phyloP scores from a whole-genome alignment of 1,139 yeast species.

The Yarrowia galli region DNA sequence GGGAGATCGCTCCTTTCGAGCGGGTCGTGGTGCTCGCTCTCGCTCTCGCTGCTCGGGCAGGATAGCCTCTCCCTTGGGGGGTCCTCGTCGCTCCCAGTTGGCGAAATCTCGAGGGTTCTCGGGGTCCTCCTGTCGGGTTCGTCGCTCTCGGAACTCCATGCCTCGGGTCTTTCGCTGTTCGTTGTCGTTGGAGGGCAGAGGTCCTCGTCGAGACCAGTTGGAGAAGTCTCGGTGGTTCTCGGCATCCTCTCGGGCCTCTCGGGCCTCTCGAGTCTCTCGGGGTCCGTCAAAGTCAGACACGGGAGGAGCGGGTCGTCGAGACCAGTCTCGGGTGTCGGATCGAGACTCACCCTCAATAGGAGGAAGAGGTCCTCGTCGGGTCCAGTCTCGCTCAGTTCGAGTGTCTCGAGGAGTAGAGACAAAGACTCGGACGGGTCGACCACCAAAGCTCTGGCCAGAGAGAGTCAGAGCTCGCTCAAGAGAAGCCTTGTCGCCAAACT shows the following conservation, averaged over 20 bases:
- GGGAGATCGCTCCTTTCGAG: slow-evolving; percentile 39
- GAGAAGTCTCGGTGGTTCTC: slow-evolving; percentile 47
- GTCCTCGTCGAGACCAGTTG: slow-evolving; percentile 58
- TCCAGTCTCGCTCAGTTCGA: slow-evolving; percentile 49
- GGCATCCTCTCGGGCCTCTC: slow-evolving; percentile 54
- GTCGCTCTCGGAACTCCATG: slow-evolving; percentile 38
- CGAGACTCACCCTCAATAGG: slow-evolving; percentile 43
- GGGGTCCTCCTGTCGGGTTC: slow-evolving; percentile 41
- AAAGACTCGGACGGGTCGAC: slow-evolving; percentile 71
- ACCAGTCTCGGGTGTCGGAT: slow-evolving; percentile 37
- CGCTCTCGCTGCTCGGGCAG: slow-evolving; percentile 39
- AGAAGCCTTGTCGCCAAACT: slow-evolving; percentile 77
- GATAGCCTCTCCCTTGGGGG: slow-evolving; percentile 44
- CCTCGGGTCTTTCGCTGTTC: slow-evolving; percentile 40
- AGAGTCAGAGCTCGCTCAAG: slow-evolving; percentile 72
- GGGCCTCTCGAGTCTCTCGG: slow-evolving; percentile 42
- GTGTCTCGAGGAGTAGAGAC: slow-evolving; percentile 83
- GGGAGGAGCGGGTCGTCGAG: slow-evolving; percentile 30
- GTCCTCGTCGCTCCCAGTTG: slow-evolving; percentile 51
- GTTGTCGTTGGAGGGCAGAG: slow-evolving; percentile 46
- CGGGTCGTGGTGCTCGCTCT: slow-evolving; percentile 41
- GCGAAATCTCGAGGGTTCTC: slow-evolving; percentile 49
- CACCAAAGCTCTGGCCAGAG: slow-evolving; percentile 76
- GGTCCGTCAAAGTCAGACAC: slow-evolving; percentile 34
- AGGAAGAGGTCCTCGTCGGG: slow-evolving; percentile 49